Evolutionary conservation across 2,329 filamentous ascomycete genomes (phyloP).

Genomic region (Ceratocystis alfenasii): DNA sequence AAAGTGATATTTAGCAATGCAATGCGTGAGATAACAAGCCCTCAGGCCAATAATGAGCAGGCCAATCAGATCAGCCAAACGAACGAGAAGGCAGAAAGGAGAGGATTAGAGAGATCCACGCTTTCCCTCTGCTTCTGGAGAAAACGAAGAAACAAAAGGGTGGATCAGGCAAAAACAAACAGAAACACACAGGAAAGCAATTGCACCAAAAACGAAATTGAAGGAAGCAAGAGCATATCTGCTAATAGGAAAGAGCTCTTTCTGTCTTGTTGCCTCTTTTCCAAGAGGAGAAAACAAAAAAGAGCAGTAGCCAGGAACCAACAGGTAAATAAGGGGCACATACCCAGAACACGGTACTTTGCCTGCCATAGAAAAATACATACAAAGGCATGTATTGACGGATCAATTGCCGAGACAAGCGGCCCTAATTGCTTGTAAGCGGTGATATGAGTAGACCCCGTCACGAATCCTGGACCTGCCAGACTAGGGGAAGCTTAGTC

Average conservation of each 20-base stretch:
- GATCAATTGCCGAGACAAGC: conserved; percentile 11
- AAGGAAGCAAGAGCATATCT: conserved; percentile 10
- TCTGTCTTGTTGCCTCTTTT: not conserved
- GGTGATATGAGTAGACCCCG: not conserved
- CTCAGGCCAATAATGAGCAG: not conserved
- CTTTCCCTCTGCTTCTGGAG: not conserved
- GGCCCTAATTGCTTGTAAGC: conserved; percentile 1
- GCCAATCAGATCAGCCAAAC: not conserved
- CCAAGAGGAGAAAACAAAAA: not conserved
- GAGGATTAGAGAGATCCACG: not conserved
- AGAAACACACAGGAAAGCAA: not conserved
- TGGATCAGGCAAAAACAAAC: conserved; percentile 6
- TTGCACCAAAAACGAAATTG: conserved; percentile 18
- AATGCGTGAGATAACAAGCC: not conserved
- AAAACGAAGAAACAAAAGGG: conserved; percentile 2
- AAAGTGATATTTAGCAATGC: not conserved
- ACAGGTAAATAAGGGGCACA: not conserved
- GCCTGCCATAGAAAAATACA: not conserved
- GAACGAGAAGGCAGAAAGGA: not conserved
- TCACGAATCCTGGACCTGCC: not conserved
- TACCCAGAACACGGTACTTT: not conserved
- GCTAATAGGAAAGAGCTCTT: not conserved
- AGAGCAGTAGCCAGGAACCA: not conserved
- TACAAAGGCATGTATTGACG: not conserved
- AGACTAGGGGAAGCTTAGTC: not conserved